Evolutionary conservation across 192 early-diverging fungal genomes (phyloP).

Genomic region (Coemansia sp.): DNA sequence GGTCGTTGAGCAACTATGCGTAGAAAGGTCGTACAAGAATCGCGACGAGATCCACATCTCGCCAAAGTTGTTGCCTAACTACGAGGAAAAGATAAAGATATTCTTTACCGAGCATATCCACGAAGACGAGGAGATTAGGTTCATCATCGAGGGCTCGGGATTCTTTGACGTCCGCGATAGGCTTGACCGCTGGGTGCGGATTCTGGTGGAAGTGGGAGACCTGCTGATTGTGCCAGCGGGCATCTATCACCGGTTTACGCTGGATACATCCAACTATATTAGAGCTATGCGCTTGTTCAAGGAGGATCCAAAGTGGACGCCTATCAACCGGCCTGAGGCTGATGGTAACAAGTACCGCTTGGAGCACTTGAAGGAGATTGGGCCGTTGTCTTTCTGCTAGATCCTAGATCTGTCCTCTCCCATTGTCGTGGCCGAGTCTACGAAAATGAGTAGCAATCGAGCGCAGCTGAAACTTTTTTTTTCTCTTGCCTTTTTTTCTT

Average conservation of each 20-base stretch:
- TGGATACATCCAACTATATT: slow-evolving; percentile 84
- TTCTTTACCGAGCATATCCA: slow-evolving; percentile 96
- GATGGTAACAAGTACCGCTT: slow-evolving; percentile 61
- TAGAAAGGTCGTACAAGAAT: slow-evolving; percentile 87
- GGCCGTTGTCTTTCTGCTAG: slow-evolving; percentile 7
- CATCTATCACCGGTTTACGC: slow-evolving; percentile 95
- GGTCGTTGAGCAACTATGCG: slow-evolving; percentile 68
- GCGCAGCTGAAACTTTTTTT: background rate
- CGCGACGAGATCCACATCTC: slow-evolving; percentile 87
- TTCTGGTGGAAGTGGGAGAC: slow-evolving; percentile 71
- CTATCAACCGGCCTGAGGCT: slow-evolving; percentile 70
- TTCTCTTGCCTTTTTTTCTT: background rate
- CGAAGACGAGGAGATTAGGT: slow-evolving; percentile 98
- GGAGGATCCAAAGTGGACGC: slow-evolving; percentile 82
- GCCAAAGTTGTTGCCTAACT: slow-evolving; percentile 76
- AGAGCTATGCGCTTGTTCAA: slow-evolving; percentile 85
- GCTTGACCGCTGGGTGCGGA: slow-evolving; percentile 81
- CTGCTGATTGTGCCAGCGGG: slow-evolving; percentile 92
- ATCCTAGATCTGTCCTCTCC: background rate
- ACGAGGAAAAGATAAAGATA: slow-evolving; percentile 90
- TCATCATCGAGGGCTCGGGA: slow-evolving; percentile 85
- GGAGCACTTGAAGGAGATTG: slow-evolving; percentile 53
- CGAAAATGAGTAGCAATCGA: background rate
- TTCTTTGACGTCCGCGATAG: slow-evolving; percentile 84
- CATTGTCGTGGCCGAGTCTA: background rate